These are phyloP conservation scores for Annulohypoxylon bovei DNA, from an alignment of 495 filamentous ascomycete genomes.

Conservation along the genomic window DNA sequence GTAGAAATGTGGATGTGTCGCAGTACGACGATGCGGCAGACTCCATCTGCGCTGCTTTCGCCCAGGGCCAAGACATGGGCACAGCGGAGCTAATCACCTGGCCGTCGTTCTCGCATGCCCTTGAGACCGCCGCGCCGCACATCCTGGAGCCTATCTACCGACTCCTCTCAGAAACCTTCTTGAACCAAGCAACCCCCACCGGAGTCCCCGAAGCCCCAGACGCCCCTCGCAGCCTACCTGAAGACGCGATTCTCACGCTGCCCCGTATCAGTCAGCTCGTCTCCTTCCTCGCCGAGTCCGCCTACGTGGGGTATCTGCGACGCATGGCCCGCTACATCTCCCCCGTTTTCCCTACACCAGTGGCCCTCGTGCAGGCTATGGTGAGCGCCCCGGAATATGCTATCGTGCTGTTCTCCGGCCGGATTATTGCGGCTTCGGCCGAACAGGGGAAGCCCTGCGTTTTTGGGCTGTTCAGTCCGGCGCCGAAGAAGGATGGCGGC, in stretches of 20 bases:
- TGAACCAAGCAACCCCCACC: slow-evolving; percentile 1
- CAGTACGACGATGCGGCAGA: slow-evolving; percentile 33
- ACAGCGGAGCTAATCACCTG: slow-evolving; percentile 23
- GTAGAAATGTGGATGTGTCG: not conserved
- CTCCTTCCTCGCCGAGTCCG: slow-evolving; percentile 22
- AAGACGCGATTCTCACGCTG: slow-evolving; percentile 15
- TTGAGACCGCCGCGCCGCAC: slow-evolving; percentile 49
- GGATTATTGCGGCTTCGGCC: not conserved
- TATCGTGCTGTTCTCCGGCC: slow-evolving; percentile 21
- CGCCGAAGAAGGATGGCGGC: slow-evolving; percentile 19
- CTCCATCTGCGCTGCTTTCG: slow-evolving; percentile 33
- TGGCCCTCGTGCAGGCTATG: not conserved
- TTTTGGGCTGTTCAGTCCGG: slow-evolving; percentile 40
- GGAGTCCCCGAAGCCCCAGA: not conserved
- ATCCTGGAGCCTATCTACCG: slow-evolving; percentile 43
- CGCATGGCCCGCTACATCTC: not conserved
- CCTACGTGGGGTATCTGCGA: not conserved
- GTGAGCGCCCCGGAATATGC: slow-evolving; percentile 17
- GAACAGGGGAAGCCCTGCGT: slow-evolving; percentile 4
- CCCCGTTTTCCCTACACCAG: not conserved
- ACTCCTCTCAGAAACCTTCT: slow-evolving; percentile 23
- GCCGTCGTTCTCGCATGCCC: slow-evolving; percentile 52
- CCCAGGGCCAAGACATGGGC: not conserved
- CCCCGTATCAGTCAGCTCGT: slow-evolving; percentile 31
- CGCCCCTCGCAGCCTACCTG: not conserved